Percentiles rank a stretch among this genome's conserved stretches.
Conservation (phyloP, 768 basidiomycete species). For the Pleurotus pulmonarius region DNA sequence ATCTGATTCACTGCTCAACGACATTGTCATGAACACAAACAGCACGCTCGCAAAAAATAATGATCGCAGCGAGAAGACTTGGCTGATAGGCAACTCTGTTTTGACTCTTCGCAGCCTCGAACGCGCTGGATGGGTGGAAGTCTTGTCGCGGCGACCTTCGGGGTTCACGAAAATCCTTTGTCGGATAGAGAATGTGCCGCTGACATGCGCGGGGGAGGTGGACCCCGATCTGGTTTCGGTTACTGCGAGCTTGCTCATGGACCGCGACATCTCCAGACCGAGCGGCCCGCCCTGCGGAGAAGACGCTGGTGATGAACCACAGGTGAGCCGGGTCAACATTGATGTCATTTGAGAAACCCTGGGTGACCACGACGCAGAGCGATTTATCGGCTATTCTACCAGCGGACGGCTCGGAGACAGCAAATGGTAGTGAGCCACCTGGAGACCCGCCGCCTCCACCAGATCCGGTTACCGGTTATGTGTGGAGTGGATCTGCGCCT, state of each 20-base stretch:
- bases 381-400: neutral
- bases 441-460: conserved; percentile 40
- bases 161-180: conserved; percentile 85
- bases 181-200: conserved; percentile 83
- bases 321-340: conserved; percentile 11
- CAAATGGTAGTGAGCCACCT: conserved; percentile 6
- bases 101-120: conserved; percentile 75
- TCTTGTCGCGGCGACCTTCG: conserved; percentile 81
- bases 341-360: neutral
- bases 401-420: conserved; percentile 17
- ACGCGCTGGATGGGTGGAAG: conserved; percentile 84
- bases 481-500: conserved; percentile 84
- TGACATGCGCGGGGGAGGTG: conserved; percentile 81
- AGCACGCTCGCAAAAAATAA: conserved; percentile 31
- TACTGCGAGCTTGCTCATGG: conserved; percentile 71
- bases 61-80: conserved; percentile 61
- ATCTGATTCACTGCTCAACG: conserved; percentile 70
- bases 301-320: conserved; percentile 11
- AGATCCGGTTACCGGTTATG: conserved; percentile 78
- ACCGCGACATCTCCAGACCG: conserved; percentile 41
- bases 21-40: conserved; percentile 67
- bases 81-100: conserved; percentile 83
- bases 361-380: neutral
- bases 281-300: conserved; percentile 20
- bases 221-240: conserved; percentile 73